Conservation (phyloP, 1,139 yeast species). For the Blastobotrys niveus region DNA sequence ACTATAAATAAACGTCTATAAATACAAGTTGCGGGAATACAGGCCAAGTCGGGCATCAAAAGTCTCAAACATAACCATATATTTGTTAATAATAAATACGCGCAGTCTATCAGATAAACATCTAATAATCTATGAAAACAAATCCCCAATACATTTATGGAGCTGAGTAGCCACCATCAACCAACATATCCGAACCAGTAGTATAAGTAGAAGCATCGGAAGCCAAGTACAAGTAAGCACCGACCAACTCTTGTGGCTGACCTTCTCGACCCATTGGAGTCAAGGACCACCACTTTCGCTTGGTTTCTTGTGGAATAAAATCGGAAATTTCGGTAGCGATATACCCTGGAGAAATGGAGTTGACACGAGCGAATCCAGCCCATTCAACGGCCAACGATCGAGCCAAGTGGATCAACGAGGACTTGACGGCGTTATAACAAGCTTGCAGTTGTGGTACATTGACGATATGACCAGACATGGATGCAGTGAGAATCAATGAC, state of each 20-base stretch:
- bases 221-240: slow-evolving; percentile 82
- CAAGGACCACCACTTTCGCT: slow-evolving; percentile 59
- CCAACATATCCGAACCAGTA: slow-evolving; percentile 74
- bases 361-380: slow-evolving; percentile 85
- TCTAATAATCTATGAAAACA: no score
- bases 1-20: no score
- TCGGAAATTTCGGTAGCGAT: slow-evolving; percentile 66
- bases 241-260: slow-evolving; percentile 70
- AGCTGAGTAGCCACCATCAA: slow-evolving; percentile 74
- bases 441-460: slow-evolving; percentile 86
- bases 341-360: slow-evolving; percentile 83
- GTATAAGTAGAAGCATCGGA: slow-evolving; percentile 82
- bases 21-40: no score
- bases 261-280: slow-evolving; percentile 86
- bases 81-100: no score
- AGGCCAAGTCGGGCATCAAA: no score
- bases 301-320: slow-evolving; percentile 49
- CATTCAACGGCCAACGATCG: slow-evolving; percentile 84
- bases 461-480: slow-evolving; percentile 87
- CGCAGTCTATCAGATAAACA: no score
- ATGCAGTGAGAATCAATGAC: slow-evolving; percentile 75
- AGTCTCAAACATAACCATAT: no score
- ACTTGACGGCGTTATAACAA: slow-evolving; percentile 88
- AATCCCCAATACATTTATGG: no score
- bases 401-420: slow-evolving; percentile 73